Percentiles rank a stretch among this genome's conserved stretches.
phyloP scores from a whole-genome alignment of 805 yeast species.

The Pichia heedii region DNA sequence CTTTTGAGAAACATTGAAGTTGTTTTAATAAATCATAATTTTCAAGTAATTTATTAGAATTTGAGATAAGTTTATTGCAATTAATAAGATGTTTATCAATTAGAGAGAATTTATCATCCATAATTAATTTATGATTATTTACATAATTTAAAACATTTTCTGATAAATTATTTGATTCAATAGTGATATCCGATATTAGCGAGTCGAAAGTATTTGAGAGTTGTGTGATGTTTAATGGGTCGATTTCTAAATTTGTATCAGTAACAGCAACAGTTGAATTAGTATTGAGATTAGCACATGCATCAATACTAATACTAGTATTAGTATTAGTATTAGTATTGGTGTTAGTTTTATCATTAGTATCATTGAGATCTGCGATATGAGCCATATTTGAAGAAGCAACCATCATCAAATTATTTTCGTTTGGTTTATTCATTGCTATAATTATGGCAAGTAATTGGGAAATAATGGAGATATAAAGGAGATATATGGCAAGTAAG shows the following conservation, averaged over 20 bases:
- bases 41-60: slow-evolving; percentile 16
- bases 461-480: no score
- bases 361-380: no score
- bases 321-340: no score
- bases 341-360: no score
- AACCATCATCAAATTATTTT: no score
- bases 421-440: no score
- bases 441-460: no score
- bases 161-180: slow-evolving; percentile 14
- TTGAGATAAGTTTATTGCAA: slow-evolving; percentile 15
- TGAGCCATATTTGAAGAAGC: no score
- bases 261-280: no score
- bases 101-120: not conserved
- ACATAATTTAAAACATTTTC: not conserved
- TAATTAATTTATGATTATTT: not conserved
- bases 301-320: no score
- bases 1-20: slow-evolving; percentile 23
- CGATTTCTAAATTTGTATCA: not conserved
- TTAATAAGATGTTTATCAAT: slow-evolving; percentile 15
- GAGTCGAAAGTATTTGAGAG: slow-evolving; percentile 43
- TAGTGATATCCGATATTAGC: slow-evolving; percentile 51
- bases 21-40: slow-evolving; percentile 26
- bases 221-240: not conserved
- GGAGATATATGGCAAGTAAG: no score
- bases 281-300: no score